Base-by-base conservation (phyloP, 306 rosid genomes). In the Gastrolobium villosum region DNA sequence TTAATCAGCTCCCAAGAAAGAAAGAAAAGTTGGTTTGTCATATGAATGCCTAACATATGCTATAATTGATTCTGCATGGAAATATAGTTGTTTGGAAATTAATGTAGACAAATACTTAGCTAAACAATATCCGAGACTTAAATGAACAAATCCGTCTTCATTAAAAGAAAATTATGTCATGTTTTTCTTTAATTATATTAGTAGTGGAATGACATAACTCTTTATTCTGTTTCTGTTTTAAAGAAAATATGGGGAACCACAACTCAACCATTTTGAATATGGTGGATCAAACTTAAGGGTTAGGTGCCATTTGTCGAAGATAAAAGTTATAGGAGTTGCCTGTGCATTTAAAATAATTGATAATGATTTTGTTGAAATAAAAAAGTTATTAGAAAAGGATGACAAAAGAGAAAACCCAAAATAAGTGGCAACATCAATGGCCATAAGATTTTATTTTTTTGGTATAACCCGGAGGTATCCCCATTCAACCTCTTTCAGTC, bases 1-100 rank as follows among this genome's bases (percentile, higher is more conserved):
- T 20, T 20, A 20, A 20, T 20, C 26, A 20, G 26, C 0, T 20
- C 26, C 26, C 26, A 20, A 20, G 26, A 20, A 20, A 20, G 26
- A 20, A 20, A 20, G n/a, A 20, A 20, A 20, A 20, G 26, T 4
- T 1, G 52, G 8, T 9, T 40, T 40, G 15, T 26, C 11, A 44
- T 26, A 43, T 26, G 54, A 65, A 4, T 1, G 39, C 20, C 28
- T 20, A 20, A 40, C 5, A 13, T 61, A 35, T 61, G 67, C 45
- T 40, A 40, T 59, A 10, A 64, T 15, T 64, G 50, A 64, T 14
- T 9, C 37, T 65, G 72, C 52, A 65, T 20, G 54, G 43, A 43
- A 43, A 65, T 65, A 14, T 44, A 28, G 72, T 65, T 65, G 54
- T 9, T 26, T 10, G 5, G 39, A 65, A 65, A 26, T 44, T 41